Evolutionary conservation across 768 basidiomycete species (phyloP).

Genomic region (Suillus tomentosus): DNA sequence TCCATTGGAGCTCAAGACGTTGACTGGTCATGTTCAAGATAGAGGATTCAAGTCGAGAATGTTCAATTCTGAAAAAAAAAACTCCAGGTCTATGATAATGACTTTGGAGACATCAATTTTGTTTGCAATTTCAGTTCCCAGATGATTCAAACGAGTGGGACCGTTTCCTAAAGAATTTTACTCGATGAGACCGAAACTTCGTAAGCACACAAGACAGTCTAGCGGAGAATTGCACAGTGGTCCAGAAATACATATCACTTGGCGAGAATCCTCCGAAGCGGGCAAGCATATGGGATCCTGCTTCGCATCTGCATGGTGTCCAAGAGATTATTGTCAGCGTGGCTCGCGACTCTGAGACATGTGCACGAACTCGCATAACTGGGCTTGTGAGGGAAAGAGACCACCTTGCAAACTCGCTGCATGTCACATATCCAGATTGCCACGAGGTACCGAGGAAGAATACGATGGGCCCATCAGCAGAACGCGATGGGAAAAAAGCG

Average conservation of each 20-base stretch:
- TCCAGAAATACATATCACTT: not conserved
- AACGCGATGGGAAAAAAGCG: conserved; percentile 12
- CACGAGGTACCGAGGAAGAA: conserved; percentile 17
- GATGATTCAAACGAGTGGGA: not conserved
- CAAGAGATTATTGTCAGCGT: not conserved
- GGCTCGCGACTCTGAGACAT: not conserved
- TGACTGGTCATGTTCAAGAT: not conserved
- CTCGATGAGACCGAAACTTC: not conserved
- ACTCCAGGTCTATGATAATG: not conserved
- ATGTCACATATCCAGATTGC: not conserved
- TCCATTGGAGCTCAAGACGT: not conserved
- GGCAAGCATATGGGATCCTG: not conserved
- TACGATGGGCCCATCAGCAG: conserved; percentile 1
- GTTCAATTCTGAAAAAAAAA: not conserved
- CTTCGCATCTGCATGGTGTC: not conserved
- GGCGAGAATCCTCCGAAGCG: not conserved
- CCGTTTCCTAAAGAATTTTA: not conserved
- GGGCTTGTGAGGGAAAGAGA: not conserved
- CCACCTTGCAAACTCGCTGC: not conserved
- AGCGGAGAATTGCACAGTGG: not conserved
- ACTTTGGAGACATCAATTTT: not conserved
- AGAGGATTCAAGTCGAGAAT: not conserved
- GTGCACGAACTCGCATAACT: not conserved
- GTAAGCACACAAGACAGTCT: not conserved
- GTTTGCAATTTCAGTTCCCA: not conserved